Conservation (phyloP, 306 rosid species). For the Corylus avellana region DNA sequence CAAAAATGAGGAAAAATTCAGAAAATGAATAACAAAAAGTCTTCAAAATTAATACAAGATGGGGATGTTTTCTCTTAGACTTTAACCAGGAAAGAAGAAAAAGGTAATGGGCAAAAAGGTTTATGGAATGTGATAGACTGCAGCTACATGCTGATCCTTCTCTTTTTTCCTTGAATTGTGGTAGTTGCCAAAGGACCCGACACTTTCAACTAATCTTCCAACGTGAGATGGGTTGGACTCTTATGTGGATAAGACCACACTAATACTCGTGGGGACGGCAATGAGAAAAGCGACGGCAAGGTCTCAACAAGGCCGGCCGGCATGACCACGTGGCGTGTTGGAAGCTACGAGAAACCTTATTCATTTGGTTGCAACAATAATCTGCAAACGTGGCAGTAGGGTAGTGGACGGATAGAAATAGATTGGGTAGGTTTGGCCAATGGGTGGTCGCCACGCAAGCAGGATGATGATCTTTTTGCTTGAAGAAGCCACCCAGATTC, state of each 20-base stretch:
- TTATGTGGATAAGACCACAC: conserved; percentile 43
- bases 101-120: background rate
- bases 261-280: conserved; percentile 33
- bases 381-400: background rate
- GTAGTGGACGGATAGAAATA: background rate
- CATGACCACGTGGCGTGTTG: conserved; percentile 40
- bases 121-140: background rate
- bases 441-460: background rate
- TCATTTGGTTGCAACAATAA: background rate
- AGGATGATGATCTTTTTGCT: background rate
- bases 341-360: background rate
- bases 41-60: too few species aligned
- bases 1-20: too few species aligned
- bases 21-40: too few species aligned
- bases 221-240: conserved; percentile 17
- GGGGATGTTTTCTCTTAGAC: background rate
- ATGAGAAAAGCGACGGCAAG: conserved; percentile 24
- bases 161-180: background rate
- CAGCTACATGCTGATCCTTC: background rate
- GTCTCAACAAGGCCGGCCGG: conserved; percentile 28
- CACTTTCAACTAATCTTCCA: conserved; percentile 13
- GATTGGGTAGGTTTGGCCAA: background rate
- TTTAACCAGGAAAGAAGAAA: background rate
- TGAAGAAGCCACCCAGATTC: background rate
- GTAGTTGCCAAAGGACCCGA: conserved; percentile 18